phyloP scores from a whole-genome alignment of 2,329 filamentous ascomycete species.

The Leptodontidium sp. region DNA sequence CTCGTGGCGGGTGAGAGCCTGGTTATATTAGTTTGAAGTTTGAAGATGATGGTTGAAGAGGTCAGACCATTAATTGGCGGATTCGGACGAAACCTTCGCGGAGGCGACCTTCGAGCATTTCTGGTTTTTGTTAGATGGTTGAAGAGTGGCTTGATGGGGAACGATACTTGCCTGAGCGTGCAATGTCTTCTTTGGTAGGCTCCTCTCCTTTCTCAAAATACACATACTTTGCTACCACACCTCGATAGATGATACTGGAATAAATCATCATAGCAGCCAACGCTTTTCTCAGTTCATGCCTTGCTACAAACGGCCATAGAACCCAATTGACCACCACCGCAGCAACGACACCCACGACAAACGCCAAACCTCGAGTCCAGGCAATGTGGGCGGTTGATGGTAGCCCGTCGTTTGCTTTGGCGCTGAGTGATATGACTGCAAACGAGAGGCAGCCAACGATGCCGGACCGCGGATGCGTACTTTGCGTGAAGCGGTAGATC shows the following conservation, averaged over 20 bases:
- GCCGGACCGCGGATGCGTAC: slow-evolving; percentile 64
- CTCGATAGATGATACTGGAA: slow-evolving; percentile 63
- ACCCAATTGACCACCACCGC: slow-evolving; percentile 66
- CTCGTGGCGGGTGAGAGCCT: slow-evolving; percentile 65
- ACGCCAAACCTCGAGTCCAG: slow-evolving; percentile 57
- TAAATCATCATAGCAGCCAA: slow-evolving; percentile 65
- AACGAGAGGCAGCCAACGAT: slow-evolving; percentile 66
- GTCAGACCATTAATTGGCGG: slow-evolving; percentile 56
- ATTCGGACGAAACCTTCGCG: slow-evolving; percentile 67
- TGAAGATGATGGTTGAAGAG: neutral
- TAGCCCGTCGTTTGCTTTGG: slow-evolving; percentile 41
- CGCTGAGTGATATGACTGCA: slow-evolving; percentile 59
- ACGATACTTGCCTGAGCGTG: slow-evolving; percentile 50
- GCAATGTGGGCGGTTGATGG: slow-evolving; percentile 53
- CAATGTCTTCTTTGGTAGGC: slow-evolving; percentile 59
- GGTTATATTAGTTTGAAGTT: neutral
- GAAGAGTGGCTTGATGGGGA: neutral
- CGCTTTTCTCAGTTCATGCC: slow-evolving; percentile 64
- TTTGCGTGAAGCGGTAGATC: slow-evolving; percentile 64
- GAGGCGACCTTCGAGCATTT: slow-evolving; percentile 66
- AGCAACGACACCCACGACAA: slow-evolving; percentile 61
- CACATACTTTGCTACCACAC: slow-evolving; percentile 62
- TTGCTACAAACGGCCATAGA: slow-evolving; percentile 67
- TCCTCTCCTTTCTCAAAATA: slow-evolving; percentile 64
- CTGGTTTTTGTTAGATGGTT: slow-evolving; percentile 41